Base-by-base conservation (phyloP, 371 early-diverging fungal species). In the Choanephora cucurbitarum region DNA sequence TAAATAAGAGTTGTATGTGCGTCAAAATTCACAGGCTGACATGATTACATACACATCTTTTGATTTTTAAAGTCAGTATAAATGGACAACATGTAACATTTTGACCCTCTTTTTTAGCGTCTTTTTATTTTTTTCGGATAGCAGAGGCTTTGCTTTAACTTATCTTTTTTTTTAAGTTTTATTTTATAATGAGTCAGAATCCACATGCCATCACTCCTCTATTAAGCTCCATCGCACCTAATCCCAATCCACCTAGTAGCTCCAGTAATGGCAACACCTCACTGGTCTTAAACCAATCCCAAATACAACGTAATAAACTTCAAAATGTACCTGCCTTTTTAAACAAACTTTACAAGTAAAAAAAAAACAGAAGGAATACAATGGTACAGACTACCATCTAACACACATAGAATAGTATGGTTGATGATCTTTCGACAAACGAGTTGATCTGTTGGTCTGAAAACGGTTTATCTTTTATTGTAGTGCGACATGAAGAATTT, bases 241-340 rank as follows among this genome's bases (percentile, higher is more conserved):
- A 49, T 34, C 49, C 54, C 22, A 23, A 40, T 17, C 21, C 49
- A n/a, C 32, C 37, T 14, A 28, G 44, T 18, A 28, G 44, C 13
- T 17, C 33, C 28, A 18, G 22, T 3, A 49, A 48, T 22, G 9
- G 43, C 40, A 43, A 19, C 31, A 17, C 67, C 7, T 60, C 57
- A 45, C 47, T 64, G 52, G 64, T 68, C 2, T 49, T 65, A 19
- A 69, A 64, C 55, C 50, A 55, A 15, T 45, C 34, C 32, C 67
- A 66, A 52, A 53, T 64, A 19, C 67, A 70, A 52, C 50, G 70
- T 39, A 59, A 61, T 11, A 73, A 73, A 43, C 41, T 73, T 31
- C 85, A 81, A 56, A 89, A 81, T 43, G 91, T 94, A 19, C 92
- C 94, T 0, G 92, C 92, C 1, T 95, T 95, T 62, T 67, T 94